Percentiles rank a stretch among this genome's conserved stretches.
Conservation (phyloP, 139 green algal species). For the Dunaliella primolecta region DNA sequence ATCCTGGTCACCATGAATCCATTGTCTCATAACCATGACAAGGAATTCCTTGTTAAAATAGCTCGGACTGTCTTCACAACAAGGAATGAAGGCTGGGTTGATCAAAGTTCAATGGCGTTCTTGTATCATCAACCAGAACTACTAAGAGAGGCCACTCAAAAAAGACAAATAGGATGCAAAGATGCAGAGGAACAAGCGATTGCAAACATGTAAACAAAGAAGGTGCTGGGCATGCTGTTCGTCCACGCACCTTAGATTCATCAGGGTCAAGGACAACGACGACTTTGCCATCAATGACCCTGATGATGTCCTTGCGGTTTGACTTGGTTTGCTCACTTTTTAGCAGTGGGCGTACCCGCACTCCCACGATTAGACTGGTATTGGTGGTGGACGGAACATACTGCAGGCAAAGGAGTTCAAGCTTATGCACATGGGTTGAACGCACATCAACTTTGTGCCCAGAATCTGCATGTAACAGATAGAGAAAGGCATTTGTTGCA, state of each 20-base stretch:
- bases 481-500: not conserved
- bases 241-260: slow-evolving; percentile 47
- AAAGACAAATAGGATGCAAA: no score
- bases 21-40: no score
- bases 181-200: no score
- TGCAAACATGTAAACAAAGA: no score
- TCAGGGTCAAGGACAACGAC: slow-evolving; percentile 75
- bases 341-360: slow-evolving; percentile 62
- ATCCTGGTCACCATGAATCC: no score
- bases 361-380: slow-evolving; percentile 53
- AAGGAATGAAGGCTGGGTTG: no score
- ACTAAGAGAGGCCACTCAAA: no score
- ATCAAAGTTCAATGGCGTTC: no score
- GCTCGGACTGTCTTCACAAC: no score
- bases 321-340: slow-evolving; percentile 32
- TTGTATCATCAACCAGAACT: no score
- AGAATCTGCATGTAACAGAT: not conserved
- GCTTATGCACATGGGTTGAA: not conserved
- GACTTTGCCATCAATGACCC: slow-evolving; percentile 55
- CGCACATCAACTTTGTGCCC: not conserved
- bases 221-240: not conserved
- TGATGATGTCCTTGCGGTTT: slow-evolving; percentile 53
- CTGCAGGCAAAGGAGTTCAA: not conserved
- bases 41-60: no score
- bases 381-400: slow-evolving; percentile 32